Conservation (phyloP, 768 basidiomycete species). For the Hypholoma sublateritium region DNA sequence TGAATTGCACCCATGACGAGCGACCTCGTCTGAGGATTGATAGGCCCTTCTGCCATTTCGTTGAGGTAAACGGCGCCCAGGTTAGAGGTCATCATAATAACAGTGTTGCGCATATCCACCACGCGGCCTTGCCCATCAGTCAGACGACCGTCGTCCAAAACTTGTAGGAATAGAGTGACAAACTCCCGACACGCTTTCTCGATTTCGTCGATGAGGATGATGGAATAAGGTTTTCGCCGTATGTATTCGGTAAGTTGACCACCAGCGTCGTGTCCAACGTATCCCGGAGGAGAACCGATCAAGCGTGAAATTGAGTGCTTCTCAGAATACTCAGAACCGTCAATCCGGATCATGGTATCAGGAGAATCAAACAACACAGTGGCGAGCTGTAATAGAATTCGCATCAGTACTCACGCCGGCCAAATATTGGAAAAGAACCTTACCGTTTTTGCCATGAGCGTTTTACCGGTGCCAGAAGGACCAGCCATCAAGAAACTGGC, state of each 20-base stretch:
- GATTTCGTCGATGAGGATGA: conserved; percentile 84
- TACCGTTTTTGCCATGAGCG: conserved; percentile 86
- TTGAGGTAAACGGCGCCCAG: conserved; percentile 77
- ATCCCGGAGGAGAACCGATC: conserved; percentile 74
- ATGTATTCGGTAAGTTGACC: conserved; percentile 94
- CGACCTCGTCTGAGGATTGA: conserved; percentile 56
- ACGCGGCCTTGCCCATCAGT: conserved; percentile 93
- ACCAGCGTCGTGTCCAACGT: conserved; percentile 88
- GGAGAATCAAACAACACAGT: conserved; percentile 87
- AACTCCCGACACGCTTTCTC: conserved; percentile 84
- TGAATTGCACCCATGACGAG: conserved; percentile 82
- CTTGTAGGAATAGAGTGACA: conserved; percentile 61
- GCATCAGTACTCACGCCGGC: conserved; percentile 2
- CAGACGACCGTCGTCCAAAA: conserved; percentile 88
- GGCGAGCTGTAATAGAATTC: conserved; percentile 60
- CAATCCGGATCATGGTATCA: conserved; percentile 90
- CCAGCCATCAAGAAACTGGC: conserved; percentile 93
- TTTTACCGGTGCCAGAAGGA: conserved; percentile 92
- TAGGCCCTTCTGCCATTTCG: conserved; percentile 71
- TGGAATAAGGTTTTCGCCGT: conserved; percentile 86
- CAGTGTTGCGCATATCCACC: conserved; percentile 86
- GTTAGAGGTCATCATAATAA: conserved; percentile 95
- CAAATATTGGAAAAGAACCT: conserved; percentile 22
- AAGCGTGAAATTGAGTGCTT: conserved; percentile 54
- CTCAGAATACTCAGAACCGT: conserved; percentile 92